Evolutionary conservation across 768 basidiomycete genomes (phyloP).

Genomic region (Pleurotus citrinopileatus): DNA sequence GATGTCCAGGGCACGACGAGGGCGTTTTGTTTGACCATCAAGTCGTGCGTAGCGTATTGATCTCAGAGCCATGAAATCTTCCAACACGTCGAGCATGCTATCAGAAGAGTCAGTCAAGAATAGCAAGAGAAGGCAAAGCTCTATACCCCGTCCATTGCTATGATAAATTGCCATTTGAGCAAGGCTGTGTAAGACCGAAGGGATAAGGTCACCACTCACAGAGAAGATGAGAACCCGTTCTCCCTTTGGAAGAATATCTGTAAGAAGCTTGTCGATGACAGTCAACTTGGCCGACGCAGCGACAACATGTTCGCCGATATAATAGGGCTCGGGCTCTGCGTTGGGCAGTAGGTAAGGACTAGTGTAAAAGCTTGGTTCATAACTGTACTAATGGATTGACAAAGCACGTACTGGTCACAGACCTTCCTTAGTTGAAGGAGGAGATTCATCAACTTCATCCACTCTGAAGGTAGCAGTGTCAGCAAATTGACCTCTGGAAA

Average conservation of each 20-base stretch:
- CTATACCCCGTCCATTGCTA: constrained; percentile 64
- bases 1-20: constrained; percentile 57
- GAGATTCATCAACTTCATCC: constrained; percentile 62
- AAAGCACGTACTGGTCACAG: constrained; percentile 57
- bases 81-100: constrained; percentile 67
- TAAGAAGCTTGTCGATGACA: constrained; percentile 56
- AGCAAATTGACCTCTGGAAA: not conserved
- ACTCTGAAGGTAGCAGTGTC: constrained; percentile 31
- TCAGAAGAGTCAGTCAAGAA: constrained; percentile 9
- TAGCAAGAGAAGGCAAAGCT: no score
- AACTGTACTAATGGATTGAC: not conserved
- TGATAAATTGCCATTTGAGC: constrained; percentile 3
- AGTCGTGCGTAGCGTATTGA: constrained; percentile 57
- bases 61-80: constrained; percentile 65
- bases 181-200: not conserved
- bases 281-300: constrained; percentile 55
- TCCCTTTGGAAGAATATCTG: constrained; percentile 52
- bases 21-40: constrained; percentile 51
- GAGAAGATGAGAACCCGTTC: constrained; percentile 71
- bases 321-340: constrained; percentile 46
- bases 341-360: constrained; percentile 54
- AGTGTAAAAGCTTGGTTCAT: constrained; percentile 9
- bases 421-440: constrained; percentile 68
- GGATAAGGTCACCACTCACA: constrained; percentile 27
- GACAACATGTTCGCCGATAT: constrained; percentile 53